Conservation (phyloP, 306 rosid species). For the Gynostemma pentaphyllum region DNA sequence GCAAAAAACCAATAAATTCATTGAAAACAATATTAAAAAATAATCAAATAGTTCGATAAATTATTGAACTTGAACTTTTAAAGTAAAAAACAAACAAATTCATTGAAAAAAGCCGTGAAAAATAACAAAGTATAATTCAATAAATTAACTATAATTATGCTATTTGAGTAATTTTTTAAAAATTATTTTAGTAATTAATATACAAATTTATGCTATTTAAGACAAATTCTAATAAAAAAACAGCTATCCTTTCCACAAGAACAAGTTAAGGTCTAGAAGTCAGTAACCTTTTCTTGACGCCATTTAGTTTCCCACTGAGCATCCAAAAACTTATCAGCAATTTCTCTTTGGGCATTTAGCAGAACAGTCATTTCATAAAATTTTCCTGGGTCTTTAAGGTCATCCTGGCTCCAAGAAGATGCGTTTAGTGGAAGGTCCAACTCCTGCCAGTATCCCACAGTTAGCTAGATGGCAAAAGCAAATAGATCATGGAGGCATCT, state of each 20-base stretch:
- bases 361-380: slow-evolving; percentile 85
- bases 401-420: slow-evolving; percentile 88
- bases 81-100: no score
- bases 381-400: slow-evolving; percentile 72
- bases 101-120: no score
- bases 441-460: slow-evolving; percentile 41
- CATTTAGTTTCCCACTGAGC: slow-evolving; percentile 87
- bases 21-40: no score
- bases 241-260: neutral
- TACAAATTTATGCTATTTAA: no score
- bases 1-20: no score
- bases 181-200: no score
- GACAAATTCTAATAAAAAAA: no score
- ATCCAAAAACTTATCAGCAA: slow-evolving; percentile 78
- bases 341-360: slow-evolving; percentile 91
- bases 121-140: no score
- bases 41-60: no score
- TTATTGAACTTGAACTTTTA: no score
- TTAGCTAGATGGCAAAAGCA: slow-evolving; percentile 18
- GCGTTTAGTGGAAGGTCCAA: slow-evolving; percentile 78
- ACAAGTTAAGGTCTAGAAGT: neutral
- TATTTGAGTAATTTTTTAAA: no score
- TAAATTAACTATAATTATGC: no score
- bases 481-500: neutral
- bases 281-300: slow-evolving; percentile 82